Evolutionary conservation across 129 eudicot genomes (phyloP), one percentile per base, ranked within the genome.

Genomic region (Chrysanthemum seticuspe): DNA sequence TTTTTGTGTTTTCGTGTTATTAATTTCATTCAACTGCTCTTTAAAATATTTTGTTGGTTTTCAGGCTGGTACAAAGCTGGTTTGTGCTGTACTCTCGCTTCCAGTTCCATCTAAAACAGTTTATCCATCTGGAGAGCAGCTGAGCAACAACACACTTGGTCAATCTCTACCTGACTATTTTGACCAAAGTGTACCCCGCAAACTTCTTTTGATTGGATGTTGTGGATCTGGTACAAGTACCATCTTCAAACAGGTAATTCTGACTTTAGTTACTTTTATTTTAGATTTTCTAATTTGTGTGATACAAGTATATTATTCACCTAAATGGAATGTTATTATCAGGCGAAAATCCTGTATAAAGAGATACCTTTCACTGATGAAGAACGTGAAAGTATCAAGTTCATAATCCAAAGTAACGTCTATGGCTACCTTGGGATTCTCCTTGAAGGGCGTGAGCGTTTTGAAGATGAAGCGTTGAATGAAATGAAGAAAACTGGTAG

Each of bases 211-310:
- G 70, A 89, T 95, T 48, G 99, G 99, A 67, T 83, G 79, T 71
- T 81, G 78, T 86, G 97, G 96, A 77, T 87, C 97, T 70, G 99
- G 99, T 66, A 90, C 99, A 79, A 90, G 96, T 80, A 95, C 99
- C 74, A 84, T 95, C 52, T 95, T 88, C 80, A 95, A 95, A 74
- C 99, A 95, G 96, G 98, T 93, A 78, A 31, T 69, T 75, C 29
- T 13, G 15, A 23, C 11, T 48, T 15, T 2, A 18, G 15, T 18
- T 23, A 50, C 14, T 70, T n/a, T 69, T 54, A 44, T 18, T 74
- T 3, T 65, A 57, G 67, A 15, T 62, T 13, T 59, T 21, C 18
- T 55, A 13, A 34, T 55, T 65, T 57, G 18, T 68, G 64, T 19
- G 2, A 54, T 13, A 0, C 5, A 3, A 13, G 12, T 27, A 29